Evolutionary conservation across 805 yeast species (phyloP), one percentile per base, ranked within the genome.

Genomic region (Candida xiaguanensis): DNA sequence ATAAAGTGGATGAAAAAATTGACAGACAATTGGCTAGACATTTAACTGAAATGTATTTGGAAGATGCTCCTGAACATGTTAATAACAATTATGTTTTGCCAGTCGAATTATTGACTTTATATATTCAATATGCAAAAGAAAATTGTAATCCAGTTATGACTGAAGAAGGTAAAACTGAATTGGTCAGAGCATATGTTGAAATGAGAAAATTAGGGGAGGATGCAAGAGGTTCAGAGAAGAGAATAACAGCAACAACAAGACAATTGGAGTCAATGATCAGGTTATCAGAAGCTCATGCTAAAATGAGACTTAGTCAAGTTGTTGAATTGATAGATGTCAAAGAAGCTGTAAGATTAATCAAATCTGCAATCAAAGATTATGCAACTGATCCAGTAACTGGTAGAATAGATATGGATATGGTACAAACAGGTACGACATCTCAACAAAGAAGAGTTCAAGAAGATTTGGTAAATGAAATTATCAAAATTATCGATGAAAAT

Each of bases 371-470:
- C 48, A 93, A 93, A 59, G 98, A 93, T 48, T 93, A 93, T 59
- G 99, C 99, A 12, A 93, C 96, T 2, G 99, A 93, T 65, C 99
- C 99, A 17, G 70, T 82, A 25, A 91, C 99, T 0, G 99, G 99
- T 22, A 78, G 93, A 53, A 93, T 93, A 49, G 99, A 93, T 58
- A 89, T 93, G 96, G 96, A 89, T 59, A 71, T 93, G 58, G 90
- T 93, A 20, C 97, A 91, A 65, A 93, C 98, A 0, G 99, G 98
- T 34, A 89, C 90, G 34, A 85, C 96, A 0, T 74, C 86, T 2
- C 86, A 91, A 3, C 95, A 90, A 59, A 74, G 96, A 60, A 75
- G 80, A 51, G 59, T 82, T 57, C 82, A 80, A 50, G 87, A 83
- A 47, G 95, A 85, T 55, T 67, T 86, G 46, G 70, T 77, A 11